Conservation (phyloP, 1,284 basidiomycete genomes). For the Trametes versicolor region DNA sequence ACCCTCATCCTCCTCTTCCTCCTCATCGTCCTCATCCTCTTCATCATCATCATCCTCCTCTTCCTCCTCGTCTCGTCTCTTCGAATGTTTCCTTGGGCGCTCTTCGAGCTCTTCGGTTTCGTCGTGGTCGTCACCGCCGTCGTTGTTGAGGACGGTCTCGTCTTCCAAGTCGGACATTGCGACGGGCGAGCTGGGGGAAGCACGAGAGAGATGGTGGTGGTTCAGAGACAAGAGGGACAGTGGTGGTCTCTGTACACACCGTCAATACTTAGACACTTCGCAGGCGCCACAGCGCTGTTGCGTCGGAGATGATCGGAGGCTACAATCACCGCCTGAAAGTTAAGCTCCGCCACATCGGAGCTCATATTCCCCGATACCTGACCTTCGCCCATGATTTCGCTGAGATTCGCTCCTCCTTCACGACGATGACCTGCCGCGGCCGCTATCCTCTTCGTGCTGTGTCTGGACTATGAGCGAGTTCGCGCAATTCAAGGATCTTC, state of each 20-base stretch:
- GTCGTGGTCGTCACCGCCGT: slow-evolving; percentile 44
- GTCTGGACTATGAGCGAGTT: neutral
- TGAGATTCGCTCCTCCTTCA: neutral
- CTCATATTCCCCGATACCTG: no score
- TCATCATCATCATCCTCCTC: slow-evolving; percentile 66
- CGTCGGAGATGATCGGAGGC: neutral
- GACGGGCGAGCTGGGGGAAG: neutral
- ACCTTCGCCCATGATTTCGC: no score
- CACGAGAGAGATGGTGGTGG: slow-evolving; percentile 17
- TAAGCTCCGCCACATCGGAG: neutral
- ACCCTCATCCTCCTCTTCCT: slow-evolving; percentile 53
- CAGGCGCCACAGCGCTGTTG: slow-evolving; percentile 1
- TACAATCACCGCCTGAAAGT: neutral
- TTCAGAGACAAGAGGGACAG: neutral
- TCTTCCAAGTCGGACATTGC: slow-evolving; percentile 67
- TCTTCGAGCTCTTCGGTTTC: slow-evolving; percentile 41
- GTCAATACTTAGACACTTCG: neutral
- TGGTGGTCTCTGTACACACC: neutral
- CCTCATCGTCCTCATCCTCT: slow-evolving; percentile 59
- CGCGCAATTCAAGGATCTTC: slow-evolving; percentile 49
- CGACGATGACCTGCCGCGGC: neutral
- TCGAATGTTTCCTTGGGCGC: slow-evolving; percentile 40
- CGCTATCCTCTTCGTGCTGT: neutral
- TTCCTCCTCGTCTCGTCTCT: slow-evolving; percentile 47
- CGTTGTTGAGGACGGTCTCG: slow-evolving; percentile 39